Percentiles rank a stretch among this genome's conserved stretches.
Evolutionary conservation across 1,139 yeast species (phyloP).

Genomic region (Suhomyces coccinellae): DNA sequence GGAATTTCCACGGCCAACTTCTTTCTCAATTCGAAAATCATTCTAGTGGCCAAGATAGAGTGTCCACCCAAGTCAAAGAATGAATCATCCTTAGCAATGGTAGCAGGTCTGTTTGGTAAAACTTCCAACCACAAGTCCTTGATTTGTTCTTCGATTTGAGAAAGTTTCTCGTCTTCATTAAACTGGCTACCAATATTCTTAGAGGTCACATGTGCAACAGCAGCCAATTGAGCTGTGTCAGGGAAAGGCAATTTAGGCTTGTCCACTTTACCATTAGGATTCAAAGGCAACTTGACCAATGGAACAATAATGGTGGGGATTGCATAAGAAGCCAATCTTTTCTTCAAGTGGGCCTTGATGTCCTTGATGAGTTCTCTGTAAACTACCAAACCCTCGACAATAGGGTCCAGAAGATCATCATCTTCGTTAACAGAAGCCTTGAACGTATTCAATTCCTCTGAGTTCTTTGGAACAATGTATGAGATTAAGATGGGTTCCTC

Average conservation of each 20-base stretch:
- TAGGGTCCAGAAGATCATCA: constrained; percentile 53
- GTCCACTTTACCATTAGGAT: constrained; percentile 98
- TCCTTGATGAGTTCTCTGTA: constrained; percentile 79
- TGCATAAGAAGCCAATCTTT: constrained; percentile 89
- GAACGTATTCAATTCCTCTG: constrained; percentile 55
- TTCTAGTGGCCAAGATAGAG: constrained; percentile 92
- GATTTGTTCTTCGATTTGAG: constrained; percentile 64
- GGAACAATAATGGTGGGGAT: constrained; percentile 93
- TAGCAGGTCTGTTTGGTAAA: constrained; percentile 81
- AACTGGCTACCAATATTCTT: constrained; percentile 31
- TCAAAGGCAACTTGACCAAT: constrained; percentile 79
- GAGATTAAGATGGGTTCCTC: constrained; percentile 91
- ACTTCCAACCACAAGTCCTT: constrained; percentile 84
- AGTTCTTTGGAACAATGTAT: constrained; percentile 81
- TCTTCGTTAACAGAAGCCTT: constrained; percentile 38
- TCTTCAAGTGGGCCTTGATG: constrained; percentile 77
- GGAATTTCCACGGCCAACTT: constrained; percentile 79
- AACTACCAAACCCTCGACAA: constrained; percentile 75
- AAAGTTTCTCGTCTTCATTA: constrained; percentile 51
- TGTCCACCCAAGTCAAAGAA: constrained; percentile 98
- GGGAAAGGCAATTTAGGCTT: constrained; percentile 98
- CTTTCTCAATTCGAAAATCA: constrained; percentile 91
- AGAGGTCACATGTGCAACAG: constrained; percentile 49
- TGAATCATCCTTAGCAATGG: constrained; percentile 75
- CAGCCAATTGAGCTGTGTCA: constrained; percentile 76